Evolutionary conservation across 805 yeast genomes (phyloP).

Genomic region (Candida insectalens): DNA sequence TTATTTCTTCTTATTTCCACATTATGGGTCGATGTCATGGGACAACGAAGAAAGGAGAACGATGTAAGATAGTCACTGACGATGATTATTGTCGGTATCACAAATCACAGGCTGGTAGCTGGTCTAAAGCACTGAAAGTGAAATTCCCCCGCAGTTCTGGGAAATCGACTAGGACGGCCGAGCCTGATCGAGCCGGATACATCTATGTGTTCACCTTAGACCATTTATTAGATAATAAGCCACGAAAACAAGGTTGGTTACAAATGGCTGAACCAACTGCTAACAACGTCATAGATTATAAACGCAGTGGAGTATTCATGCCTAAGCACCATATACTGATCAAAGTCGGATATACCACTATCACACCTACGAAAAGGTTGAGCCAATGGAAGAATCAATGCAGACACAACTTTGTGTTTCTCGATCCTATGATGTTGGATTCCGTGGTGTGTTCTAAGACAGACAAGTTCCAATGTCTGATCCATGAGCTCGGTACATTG

Average conservation of each 20-base stretch:
- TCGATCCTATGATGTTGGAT: constrained; percentile 24
- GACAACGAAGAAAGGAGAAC: constrained; percentile 28
- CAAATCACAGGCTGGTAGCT: not conserved
- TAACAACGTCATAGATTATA: constrained; percentile 7
- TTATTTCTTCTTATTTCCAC: too few relatives aligned
- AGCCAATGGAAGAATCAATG: constrained; percentile 47
- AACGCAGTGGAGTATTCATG: constrained; percentile 26
- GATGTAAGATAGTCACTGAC: constrained; percentile 26
- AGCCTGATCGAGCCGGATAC: constrained; percentile 23
- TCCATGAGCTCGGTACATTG: constrained; percentile 6
- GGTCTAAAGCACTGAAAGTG: not conserved
- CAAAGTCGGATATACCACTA: constrained; percentile 47
- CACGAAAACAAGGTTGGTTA: constrained; percentile 27
- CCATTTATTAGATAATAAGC: constrained; percentile 24
- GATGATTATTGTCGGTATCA: constrained; percentile 28
- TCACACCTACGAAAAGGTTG: constrained; percentile 30
- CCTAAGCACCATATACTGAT: constrained; percentile 31
- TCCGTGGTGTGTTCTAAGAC: constrained; percentile 10
- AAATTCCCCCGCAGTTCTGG: not conserved
- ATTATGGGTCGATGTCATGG: constrained; percentile 30
- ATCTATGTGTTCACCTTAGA: constrained; percentile 42
- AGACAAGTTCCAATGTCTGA: constrained; percentile 9
- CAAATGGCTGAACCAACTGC: constrained; percentile 23
- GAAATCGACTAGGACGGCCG: not conserved
- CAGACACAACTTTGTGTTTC: constrained; percentile 31